A percentile compares a stretch with the other conserved stretches of the same genome.
phyloP scores from a whole-genome alignment of 2,329 filamentous ascomycete species.

The Fusarium newnesense region DNA sequence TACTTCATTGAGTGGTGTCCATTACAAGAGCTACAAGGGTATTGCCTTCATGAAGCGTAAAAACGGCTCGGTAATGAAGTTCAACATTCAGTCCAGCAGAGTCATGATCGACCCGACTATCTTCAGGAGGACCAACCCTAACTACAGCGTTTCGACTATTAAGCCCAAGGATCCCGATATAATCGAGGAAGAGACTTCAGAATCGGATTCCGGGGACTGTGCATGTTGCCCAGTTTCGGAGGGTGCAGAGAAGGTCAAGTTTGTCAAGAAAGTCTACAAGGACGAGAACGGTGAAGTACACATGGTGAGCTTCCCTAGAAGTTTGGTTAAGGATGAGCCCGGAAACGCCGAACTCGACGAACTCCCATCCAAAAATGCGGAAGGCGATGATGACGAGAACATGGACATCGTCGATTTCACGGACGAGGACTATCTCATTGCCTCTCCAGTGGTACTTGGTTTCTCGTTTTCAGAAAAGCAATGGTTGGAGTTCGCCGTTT shows the following conservation, averaged over 20 bases:
- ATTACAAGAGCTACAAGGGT: slow-evolving; percentile 85
- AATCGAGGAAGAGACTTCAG: slow-evolving; percentile 59
- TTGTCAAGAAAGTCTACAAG: slow-evolving; percentile 64
- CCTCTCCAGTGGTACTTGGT: slow-evolving; percentile 85
- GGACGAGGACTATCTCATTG: slow-evolving; percentile 85
- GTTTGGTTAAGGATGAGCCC: slow-evolving; percentile 46
- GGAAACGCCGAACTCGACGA: slow-evolving; percentile 65
- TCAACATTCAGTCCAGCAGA: slow-evolving; percentile 86
- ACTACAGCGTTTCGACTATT: slow-evolving; percentile 81
- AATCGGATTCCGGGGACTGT: slow-evolving; percentile 51
- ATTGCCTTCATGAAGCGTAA: slow-evolving; percentile 88
- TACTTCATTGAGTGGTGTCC: slow-evolving; percentile 80
- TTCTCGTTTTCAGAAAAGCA: slow-evolving; percentile 90
- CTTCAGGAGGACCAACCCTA: slow-evolving; percentile 86
- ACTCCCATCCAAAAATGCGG: slow-evolving; percentile 50
- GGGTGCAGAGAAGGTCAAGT: slow-evolving; percentile 55
- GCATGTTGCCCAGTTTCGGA: slow-evolving; percentile 56
- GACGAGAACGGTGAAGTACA: slow-evolving; percentile 53
- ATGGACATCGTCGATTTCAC: slow-evolving; percentile 64
- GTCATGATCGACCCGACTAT: slow-evolving; percentile 89
- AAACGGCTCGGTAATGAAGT: slow-evolving; percentile 70
- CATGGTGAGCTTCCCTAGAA: slow-evolving; percentile 44
- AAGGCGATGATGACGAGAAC: not conserved
- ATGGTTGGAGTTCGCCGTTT: slow-evolving; percentile 89
- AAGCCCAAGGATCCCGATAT: slow-evolving; percentile 76